Percentiles rank a stretch among this genome's conserved stretches.
phyloP scores from a whole-genome alignment of 192 early-diverging fungal species.

The Backusella tarrabulga region DNA sequence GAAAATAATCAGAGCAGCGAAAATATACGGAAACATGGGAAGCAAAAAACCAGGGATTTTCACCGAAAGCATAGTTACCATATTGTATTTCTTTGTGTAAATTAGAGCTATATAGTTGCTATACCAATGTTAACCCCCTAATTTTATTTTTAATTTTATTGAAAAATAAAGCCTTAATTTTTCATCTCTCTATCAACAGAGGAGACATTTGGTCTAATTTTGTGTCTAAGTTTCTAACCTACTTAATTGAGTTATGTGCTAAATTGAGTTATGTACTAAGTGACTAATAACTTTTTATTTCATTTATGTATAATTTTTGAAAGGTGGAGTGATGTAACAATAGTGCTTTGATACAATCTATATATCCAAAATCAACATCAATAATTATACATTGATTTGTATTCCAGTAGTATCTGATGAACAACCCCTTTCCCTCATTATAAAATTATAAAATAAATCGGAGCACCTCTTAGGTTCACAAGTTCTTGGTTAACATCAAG shows the following conservation, averaged over 20 bases:
- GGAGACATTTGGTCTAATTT: neutral
- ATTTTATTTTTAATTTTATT: neutral
- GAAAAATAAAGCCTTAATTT: neutral
- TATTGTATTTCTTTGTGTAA: neutral
- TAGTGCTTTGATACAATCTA: too few relatives aligned
- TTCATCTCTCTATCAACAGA: neutral
- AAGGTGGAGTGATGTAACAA: too few relatives aligned
- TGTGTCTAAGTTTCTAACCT: neutral
- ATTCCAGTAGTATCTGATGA: too few relatives aligned
- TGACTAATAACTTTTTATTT: neutral
- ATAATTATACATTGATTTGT: too few relatives aligned
- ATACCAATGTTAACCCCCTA: neutral
- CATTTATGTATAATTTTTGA: too few relatives aligned
- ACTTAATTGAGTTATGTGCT: neutral
- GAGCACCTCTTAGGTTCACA: too few relatives aligned
- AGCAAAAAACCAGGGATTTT: neutral
- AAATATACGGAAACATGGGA: neutral
- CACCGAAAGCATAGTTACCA: neutral
- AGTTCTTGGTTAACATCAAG: too few relatives aligned
- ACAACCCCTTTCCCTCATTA: too few relatives aligned
- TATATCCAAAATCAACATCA: too few relatives aligned
- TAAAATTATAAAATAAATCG: too few relatives aligned
- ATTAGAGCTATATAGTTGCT: neutral
- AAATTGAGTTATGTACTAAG: neutral
- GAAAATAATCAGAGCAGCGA: neutral